phyloP scores from a whole-genome alignment of 495 filamentous ascomycete species.

The Penicillium manginii region DNA sequence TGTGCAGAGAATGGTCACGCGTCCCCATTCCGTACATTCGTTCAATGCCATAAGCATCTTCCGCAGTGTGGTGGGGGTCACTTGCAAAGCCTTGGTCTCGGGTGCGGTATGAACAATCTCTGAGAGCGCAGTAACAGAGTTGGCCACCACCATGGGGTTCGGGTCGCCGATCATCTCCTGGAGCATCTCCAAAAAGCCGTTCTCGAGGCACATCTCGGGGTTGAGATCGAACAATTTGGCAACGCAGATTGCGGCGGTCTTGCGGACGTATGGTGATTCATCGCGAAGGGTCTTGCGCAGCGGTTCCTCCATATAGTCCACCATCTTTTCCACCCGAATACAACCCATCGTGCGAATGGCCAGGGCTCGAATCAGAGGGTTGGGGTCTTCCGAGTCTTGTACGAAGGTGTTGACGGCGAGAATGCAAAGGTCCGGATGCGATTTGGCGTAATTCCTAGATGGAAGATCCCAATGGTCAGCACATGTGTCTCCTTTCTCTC shows the following conservation, averaged over 20 bases:
- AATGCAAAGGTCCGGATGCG: slow-evolving; percentile 98
- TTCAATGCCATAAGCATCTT: slow-evolving; percentile 96
- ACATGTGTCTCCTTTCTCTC: slow-evolving; percentile 4
- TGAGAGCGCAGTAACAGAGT: slow-evolving; percentile 88
- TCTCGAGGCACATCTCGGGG: slow-evolving; percentile 88
- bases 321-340: slow-evolving; percentile 98
- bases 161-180: slow-evolving; percentile 97
- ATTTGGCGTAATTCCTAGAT: slow-evolving; percentile 97
- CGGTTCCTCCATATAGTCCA: slow-evolving; percentile 99
- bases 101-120: slow-evolving; percentile 92
- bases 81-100: slow-evolving; percentile 82
- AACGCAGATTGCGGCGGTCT: slow-evolving; percentile 96
- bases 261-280: slow-evolving; percentile 97
- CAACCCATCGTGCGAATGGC: slow-evolving; percentile 99
- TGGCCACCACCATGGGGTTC: slow-evolving; percentile 99
- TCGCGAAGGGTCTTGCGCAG: slow-evolving; percentile 94
- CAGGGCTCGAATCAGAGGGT: slow-evolving; percentile 90
- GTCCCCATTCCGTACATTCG: slow-evolving; percentile 99
- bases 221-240: slow-evolving; percentile 98
- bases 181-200: slow-evolving; percentile 93
- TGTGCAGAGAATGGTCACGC: slow-evolving; percentile 89
- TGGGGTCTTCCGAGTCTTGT: slow-evolving; percentile 98
- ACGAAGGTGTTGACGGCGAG: slow-evolving; percentile 99
- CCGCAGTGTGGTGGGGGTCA: slow-evolving; percentile 81
- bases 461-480: slow-evolving; percentile 18